These are phyloP conservation scores for Prunus armeniaca DNA, from an alignment of 306 rosid genomes.

Conservation along the genomic window DNA sequence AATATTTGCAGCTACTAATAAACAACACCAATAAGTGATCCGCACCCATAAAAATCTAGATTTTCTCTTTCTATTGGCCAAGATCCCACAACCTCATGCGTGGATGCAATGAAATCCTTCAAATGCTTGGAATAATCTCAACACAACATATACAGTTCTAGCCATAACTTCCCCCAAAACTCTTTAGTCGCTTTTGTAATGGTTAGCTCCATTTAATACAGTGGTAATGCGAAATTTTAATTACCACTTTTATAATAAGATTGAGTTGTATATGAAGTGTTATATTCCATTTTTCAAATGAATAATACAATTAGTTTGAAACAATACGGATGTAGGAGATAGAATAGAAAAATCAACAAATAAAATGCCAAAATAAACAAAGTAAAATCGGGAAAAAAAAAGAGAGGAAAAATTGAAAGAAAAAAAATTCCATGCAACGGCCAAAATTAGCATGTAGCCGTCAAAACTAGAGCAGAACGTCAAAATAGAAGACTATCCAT, in stretches of 20 bases:
- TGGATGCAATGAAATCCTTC: not conserved
- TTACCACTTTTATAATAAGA: not conserved
- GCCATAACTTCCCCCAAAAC: too few relatives aligned
- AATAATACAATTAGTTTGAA: not conserved
- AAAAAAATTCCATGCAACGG: not conserved
- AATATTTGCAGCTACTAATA: not conserved
- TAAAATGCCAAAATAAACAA: not conserved
- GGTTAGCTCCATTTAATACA: not conserved
- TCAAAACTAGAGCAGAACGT: conserved; percentile 1
- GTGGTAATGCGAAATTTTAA: not conserved
- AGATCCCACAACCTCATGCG: not conserved
- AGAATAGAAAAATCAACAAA: too few relatives aligned
- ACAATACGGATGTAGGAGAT: not conserved
- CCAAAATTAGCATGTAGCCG: not conserved
- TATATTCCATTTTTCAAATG: not conserved
- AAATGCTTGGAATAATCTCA: not conserved
- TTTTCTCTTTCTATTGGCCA: not conserved
- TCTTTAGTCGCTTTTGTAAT: not conserved
- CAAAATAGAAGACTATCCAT: not conserved
- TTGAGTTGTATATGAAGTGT: not conserved
- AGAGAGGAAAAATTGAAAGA: not conserved
- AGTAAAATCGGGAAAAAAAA: not conserved
- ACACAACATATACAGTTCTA: too few relatives aligned
- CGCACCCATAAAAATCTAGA: not conserved
- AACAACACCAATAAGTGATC: not conserved